A percentile compares a stretch with the other conserved stretches of the same genome.
These are phyloP conservation scores for Primulina tabacum DNA, from an alignment of 257 asterid genomes.

Conservation along the genomic window DNA sequence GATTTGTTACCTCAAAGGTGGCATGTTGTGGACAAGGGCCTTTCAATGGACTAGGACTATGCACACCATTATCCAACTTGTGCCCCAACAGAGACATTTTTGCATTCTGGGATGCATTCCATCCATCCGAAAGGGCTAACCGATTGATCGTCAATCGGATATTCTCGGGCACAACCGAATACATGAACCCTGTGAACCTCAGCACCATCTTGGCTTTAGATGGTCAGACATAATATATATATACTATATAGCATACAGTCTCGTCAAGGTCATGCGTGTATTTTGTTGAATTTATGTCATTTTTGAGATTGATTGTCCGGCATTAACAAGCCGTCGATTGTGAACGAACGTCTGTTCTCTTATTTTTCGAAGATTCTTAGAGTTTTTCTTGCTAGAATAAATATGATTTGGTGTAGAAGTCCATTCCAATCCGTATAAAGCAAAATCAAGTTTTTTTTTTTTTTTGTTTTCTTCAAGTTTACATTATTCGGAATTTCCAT, in stretches of 20 bases:
- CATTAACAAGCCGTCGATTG: conserved; percentile 3
- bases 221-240: conserved; percentile 15
- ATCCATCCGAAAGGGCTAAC: conserved; percentile 50
- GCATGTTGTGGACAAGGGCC: conserved; percentile 63
- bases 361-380: neutral
- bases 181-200: conserved; percentile 52
- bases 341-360: neutral
- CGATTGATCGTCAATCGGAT: conserved; percentile 32
- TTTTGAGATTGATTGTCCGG: neutral
- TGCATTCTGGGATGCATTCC: conserved; percentile 57
- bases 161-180: conserved; percentile 30
- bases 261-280: neutral
- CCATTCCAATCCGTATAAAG: neutral
- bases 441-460: too few species aligned
- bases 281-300: neutral
- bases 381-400: neutral
- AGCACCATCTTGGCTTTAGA: conserved; percentile 37
- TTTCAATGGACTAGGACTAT: conserved; percentile 43
- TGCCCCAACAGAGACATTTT: conserved; percentile 42
- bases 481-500: neutral
- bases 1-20: conserved; percentile 39
- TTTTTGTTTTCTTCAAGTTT: too few species aligned
- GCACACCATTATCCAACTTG: conserved; percentile 43
- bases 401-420: neutral
- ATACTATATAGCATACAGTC: too few species aligned